Conservation (phyloP, 169 alveolate species). For the Perkinsus chesapeaki region DNA sequence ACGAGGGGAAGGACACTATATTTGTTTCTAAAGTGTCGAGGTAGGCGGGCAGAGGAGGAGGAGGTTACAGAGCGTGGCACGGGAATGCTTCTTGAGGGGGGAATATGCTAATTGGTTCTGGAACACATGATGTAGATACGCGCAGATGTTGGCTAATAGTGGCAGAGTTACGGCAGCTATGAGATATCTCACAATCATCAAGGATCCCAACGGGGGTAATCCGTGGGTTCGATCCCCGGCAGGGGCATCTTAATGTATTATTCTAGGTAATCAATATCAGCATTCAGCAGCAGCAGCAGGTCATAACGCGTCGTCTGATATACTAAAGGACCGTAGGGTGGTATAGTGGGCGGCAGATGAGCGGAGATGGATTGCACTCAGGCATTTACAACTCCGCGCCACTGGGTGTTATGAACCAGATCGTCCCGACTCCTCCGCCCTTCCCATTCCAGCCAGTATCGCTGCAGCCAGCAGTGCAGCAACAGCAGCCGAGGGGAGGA, state of each 20-base stretch:
- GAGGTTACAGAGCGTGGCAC: not conserved
- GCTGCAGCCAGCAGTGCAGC: not conserved
- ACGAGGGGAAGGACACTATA: constrained; percentile 31
- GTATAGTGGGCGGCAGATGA: not conserved
- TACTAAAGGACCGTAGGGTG: not conserved
- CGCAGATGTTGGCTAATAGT: constrained; percentile 43
- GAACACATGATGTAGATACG: constrained; percentile 10
- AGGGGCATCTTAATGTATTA: not conserved
- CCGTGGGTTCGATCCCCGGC: not conserved
- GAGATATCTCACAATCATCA: constrained; percentile 34
- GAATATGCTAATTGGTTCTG: not conserved
- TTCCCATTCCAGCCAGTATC: not conserved
- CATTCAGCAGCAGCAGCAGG: not conserved
- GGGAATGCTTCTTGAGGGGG: not conserved
- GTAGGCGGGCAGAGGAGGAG: constrained; percentile 11
- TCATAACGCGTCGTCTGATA: not conserved
- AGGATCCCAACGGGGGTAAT: not conserved
- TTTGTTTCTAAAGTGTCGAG: constrained; percentile 15
- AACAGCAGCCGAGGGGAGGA: not conserved
- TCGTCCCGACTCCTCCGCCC: not conserved
- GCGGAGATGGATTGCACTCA: not conserved
- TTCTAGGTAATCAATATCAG: not conserved
- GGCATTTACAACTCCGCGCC: not conserved
- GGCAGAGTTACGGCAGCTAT: constrained; percentile 51
- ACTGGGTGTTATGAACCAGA: not conserved